Percentiles rank a stretch among this genome's conserved stretches.
Conservation (phyloP, 139 green algal genomes). For the Chlorella sp. region DNA sequence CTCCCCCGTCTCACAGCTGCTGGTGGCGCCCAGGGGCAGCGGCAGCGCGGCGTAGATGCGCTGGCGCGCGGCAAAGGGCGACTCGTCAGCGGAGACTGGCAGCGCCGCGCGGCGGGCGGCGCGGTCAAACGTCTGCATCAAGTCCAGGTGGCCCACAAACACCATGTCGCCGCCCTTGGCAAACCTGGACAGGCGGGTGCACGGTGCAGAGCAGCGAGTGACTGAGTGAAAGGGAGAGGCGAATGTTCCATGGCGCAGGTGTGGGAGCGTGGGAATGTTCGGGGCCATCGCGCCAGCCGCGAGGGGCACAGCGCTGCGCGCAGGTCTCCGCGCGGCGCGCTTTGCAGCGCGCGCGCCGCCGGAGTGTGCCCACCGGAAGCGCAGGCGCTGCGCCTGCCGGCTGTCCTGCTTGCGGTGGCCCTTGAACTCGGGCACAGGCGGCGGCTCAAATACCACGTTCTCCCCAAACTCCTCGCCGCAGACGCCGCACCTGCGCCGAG, state of each 20-base stretch:
- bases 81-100: conserved; percentile 49
- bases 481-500: no score
- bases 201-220: neutral
- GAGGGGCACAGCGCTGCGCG: no score
- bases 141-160: conserved; percentile 75
- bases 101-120: conserved; percentile 63
- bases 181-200: conserved; percentile 23
- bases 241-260: neutral
- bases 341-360: no score
- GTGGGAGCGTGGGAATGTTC: neutral
- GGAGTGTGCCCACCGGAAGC: conserved; percentile 36
- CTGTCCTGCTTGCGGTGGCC: conserved; percentile 53
- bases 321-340: no score
- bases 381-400: conserved; percentile 47
- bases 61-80: conserved; percentile 47
- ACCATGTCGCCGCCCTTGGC: conserved; percentile 58
- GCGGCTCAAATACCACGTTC: conserved; percentile 63
- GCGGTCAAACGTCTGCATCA: conserved; percentile 62
- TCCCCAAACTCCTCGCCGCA: conserved; percentile 62
- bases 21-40: conserved; percentile 64
- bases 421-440: conserved; percentile 63
- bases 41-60: conserved; percentile 50
- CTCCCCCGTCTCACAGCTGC: conserved; percentile 51
- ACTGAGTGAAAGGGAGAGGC: neutral
- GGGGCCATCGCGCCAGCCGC: no score